Percentiles rank a stretch among this genome's conserved stretches.
phyloP scores from a whole-genome alignment of 257 asterid genomes.

The Scutellaria baicalensis region DNA sequence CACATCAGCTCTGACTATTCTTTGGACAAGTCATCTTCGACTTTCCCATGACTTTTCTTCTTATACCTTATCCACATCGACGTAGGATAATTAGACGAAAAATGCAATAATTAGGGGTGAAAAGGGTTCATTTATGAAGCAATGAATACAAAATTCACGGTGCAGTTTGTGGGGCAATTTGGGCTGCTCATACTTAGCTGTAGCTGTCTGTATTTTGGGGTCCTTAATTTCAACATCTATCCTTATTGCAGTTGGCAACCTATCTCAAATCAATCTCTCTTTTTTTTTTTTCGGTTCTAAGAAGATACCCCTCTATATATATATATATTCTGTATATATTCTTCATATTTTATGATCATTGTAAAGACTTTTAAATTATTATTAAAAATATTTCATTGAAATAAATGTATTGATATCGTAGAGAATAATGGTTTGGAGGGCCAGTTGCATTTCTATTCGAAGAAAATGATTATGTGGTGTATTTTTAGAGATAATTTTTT shows the following conservation, averaged over 20 bases:
- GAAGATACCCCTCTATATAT: neutral
- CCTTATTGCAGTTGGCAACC: slow-evolving; percentile 24
- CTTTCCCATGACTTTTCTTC: too few relatives aligned
- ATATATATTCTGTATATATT: too few relatives aligned
- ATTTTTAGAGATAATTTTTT: neutral
- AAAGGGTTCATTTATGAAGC: slow-evolving; percentile 20
- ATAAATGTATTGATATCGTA: too few relatives aligned
- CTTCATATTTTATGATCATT: too few relatives aligned
- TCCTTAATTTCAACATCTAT: slow-evolving; percentile 23
- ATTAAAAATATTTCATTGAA: too few relatives aligned
- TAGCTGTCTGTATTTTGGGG: slow-evolving; percentile 26
- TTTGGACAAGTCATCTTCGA: too few relatives aligned
- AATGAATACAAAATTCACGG: slow-evolving; percentile 3
- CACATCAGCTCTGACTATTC: too few relatives aligned
- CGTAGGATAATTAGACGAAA: too few relatives aligned
- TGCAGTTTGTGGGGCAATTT: slow-evolving; percentile 12
- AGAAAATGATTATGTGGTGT: neutral
- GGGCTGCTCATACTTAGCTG: slow-evolving; percentile 28
- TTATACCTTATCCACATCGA: too few relatives aligned
- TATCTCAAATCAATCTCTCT: slow-evolving; percentile 17
- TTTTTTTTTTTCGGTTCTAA: neutral
- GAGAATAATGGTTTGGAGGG: too few relatives aligned
- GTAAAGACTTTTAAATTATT: too few relatives aligned
- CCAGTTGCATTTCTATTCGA: neutral
- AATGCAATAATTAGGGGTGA: slow-evolving; percentile 6